Percentiles rank a stretch among this genome's conserved stretches.
Conservation (phyloP, 306 rosid species). For the Glycyrrhiza uralensis region DNA sequence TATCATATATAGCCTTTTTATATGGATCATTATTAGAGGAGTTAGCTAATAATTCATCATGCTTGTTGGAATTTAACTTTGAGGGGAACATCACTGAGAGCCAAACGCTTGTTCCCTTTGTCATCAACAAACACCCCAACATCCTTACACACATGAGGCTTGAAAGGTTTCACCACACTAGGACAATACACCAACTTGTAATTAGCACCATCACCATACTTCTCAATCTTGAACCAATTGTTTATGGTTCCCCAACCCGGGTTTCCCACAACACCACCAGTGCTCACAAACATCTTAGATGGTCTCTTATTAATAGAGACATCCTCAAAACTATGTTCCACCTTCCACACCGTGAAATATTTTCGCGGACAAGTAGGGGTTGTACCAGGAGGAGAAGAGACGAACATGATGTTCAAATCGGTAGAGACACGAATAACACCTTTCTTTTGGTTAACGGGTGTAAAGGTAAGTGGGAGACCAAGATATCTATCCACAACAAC, state of each 20-base stretch:
- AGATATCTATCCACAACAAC: constrained; percentile 18
- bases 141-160: not conserved
- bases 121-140: constrained; percentile 6
- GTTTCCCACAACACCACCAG: constrained; percentile 34
- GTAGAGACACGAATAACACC: constrained; percentile 32
- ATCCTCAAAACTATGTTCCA: constrained; percentile 25
- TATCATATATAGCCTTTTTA: no score
- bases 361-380: not conserved
- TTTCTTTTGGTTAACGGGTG: constrained; percentile 24
- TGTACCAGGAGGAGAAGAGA: not conserved
- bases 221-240: constrained; percentile 59
- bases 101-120: constrained; percentile 3
- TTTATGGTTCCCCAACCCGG: constrained; percentile 17
- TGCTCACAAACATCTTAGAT: constrained; percentile 41
- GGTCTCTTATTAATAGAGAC: not conserved
- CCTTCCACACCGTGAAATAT: constrained; percentile 39
- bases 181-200: constrained; percentile 60
- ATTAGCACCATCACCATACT: not conserved
- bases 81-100: constrained; percentile 8
- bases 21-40: no score
- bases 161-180: constrained; percentile 26
- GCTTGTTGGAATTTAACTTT: constrained; percentile 8
- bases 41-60: no score
- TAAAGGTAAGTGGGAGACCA: constrained; percentile 31
- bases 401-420: constrained; percentile 46